Percentiles rank a stretch among this genome's conserved stretches.
These are phyloP conservation scores for Talaromyces sp. DNA, from an alignment of 2,329 filamentous ascomycete species.

Conservation along the genomic window DNA sequence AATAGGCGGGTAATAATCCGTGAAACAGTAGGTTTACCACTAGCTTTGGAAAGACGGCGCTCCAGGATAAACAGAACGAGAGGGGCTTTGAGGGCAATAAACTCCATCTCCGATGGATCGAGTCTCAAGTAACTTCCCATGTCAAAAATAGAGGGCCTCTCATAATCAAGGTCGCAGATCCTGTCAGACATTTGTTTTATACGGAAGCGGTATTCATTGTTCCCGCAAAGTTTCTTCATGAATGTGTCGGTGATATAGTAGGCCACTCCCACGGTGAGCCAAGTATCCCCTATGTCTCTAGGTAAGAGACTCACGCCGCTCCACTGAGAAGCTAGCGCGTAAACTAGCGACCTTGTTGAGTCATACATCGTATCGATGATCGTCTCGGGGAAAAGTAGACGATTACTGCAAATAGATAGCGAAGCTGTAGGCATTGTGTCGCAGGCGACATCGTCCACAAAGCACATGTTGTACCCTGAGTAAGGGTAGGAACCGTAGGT, in stretches of 20 bases:
- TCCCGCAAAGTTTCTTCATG: slow-evolving; percentile 83
- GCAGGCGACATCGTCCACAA: slow-evolving; percentile 79
- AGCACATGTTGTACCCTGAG: slow-evolving; percentile 85
- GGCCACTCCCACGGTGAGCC: slow-evolving; percentile 84
- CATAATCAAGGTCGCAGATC: slow-evolving; percentile 75
- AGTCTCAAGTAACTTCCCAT: slow-evolving; percentile 74
- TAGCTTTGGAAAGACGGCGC: slow-evolving; percentile 81
- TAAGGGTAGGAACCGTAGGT: slow-evolving; percentile 90
- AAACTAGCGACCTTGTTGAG: slow-evolving; percentile 73
- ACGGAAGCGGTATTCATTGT: slow-evolving; percentile 89
- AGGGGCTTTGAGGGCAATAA: slow-evolving; percentile 84
- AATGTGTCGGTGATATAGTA: slow-evolving; percentile 95
- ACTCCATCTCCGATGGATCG: slow-evolving; percentile 81
- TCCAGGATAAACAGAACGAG: slow-evolving; percentile 92
- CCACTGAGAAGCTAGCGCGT: slow-evolving; percentile 87
- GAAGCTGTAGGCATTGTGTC: slow-evolving; percentile 76
- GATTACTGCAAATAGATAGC: slow-evolving; percentile 80
- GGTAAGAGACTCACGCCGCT: slow-evolving; percentile 89
- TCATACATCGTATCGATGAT: slow-evolving; percentile 82
- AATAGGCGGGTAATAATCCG: slow-evolving; percentile 83
- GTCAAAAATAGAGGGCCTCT: slow-evolving; percentile 75
- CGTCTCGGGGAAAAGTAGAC: slow-evolving; percentile 77
- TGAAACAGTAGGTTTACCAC: slow-evolving; percentile 75
- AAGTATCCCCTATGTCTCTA: slow-evolving; percentile 73
- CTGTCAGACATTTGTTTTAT: slow-evolving; percentile 80